Evolutionary conservation across 2,329 filamentous ascomycete species (phyloP).

Genomic region (Salinomyces thailandicus): DNA sequence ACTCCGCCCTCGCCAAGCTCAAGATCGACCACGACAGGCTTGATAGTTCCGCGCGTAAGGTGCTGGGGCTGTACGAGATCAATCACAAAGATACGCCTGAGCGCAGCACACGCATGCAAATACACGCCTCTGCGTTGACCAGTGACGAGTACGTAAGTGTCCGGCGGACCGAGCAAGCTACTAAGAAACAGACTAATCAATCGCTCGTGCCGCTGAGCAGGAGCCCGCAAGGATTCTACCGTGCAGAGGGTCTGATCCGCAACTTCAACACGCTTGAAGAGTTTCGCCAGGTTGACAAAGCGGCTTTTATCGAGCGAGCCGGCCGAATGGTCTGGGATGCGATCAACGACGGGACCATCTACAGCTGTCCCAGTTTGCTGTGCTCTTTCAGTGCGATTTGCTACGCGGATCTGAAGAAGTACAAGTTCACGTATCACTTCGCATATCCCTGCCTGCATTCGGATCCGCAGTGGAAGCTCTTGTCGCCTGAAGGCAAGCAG

Average conservation of each 20-base stretch:
- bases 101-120: conserved; percentile 77
- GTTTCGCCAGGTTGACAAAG: conserved; percentile 75
- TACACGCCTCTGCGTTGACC: conserved; percentile 76
- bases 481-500: conserved; percentile 23
- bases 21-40: conserved; percentile 98
- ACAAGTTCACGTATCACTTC: conserved; percentile 97
- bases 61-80: conserved; percentile 84
- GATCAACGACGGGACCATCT: conserved; percentile 92
- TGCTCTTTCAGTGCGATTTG: conserved; percentile 82
- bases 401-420: conserved; percentile 93
- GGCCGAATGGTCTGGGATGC: conserved; percentile 94
- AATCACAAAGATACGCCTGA: conserved; percentile 59
- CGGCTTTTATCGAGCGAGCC: conserved; percentile 64
- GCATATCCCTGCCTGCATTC: conserved; percentile 90
- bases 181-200: background rate
- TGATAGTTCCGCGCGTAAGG: conserved; percentile 77
- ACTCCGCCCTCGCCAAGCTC: conserved; percentile 76
- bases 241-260: conserved; percentile 40
- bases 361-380: conserved; percentile 83
- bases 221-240: conserved; percentile 58
- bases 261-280: conserved; percentile 51
- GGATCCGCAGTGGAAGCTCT: conserved; percentile 67
- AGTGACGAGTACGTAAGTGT: conserved; percentile 59
- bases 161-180: background rate
- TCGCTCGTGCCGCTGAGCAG: conserved; percentile 32